Percentiles rank a stretch among this genome's conserved stretches.
Evolutionary conservation across 2,329 filamentous ascomycete genomes (phyloP).

Genomic region (Blumeria hordei): DNA sequence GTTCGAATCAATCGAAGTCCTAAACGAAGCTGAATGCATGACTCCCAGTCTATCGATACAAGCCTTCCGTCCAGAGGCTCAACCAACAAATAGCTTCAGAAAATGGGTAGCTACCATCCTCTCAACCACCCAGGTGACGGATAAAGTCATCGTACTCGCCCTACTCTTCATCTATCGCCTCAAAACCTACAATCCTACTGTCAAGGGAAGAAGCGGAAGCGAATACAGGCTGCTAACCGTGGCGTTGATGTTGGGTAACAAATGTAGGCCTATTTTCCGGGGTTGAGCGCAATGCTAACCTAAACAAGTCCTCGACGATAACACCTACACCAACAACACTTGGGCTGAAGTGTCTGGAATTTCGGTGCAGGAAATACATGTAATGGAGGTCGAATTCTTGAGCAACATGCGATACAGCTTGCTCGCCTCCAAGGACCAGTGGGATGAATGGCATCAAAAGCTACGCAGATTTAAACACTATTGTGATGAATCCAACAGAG

Average conservation of each 20-base stretch:
- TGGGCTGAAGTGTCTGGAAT: slow-evolving; percentile 97
- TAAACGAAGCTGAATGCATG: slow-evolving; percentile 43
- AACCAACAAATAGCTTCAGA: slow-evolving; percentile 56
- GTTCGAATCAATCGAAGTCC: slow-evolving; percentile 72
- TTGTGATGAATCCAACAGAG: slow-evolving; percentile 12
- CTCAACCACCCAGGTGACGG: slow-evolving; percentile 83
- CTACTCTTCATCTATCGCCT: slow-evolving; percentile 81
- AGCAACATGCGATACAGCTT: slow-evolving; percentile 96
- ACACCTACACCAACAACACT: slow-evolving; percentile 98
- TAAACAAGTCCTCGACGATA: slow-evolving; percentile 67
- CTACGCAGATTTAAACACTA: slow-evolving; percentile 64
- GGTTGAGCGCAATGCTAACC: not conserved
- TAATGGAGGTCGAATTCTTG: slow-evolving; percentile 99
- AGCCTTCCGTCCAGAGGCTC: slow-evolving; percentile 43
- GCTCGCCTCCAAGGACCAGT: slow-evolving; percentile 63
- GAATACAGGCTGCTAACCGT: slow-evolving; percentile 85
- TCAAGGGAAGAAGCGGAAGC: slow-evolving; percentile 78
- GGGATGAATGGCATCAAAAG: slow-evolving; percentile 68
- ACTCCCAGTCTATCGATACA: slow-evolving; percentile 19
- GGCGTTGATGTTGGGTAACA: slow-evolving; percentile 92
- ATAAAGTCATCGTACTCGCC: slow-evolving; percentile 79
- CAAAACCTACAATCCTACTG: slow-evolving; percentile 70
- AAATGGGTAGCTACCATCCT: slow-evolving; percentile 88
- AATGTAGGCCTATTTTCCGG: slow-evolving; percentile 33
- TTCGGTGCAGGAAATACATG: slow-evolving; percentile 79